phyloP scores from a whole-genome alignment of 805 yeast genomes.

The Yarrowia sp. region DNA sequence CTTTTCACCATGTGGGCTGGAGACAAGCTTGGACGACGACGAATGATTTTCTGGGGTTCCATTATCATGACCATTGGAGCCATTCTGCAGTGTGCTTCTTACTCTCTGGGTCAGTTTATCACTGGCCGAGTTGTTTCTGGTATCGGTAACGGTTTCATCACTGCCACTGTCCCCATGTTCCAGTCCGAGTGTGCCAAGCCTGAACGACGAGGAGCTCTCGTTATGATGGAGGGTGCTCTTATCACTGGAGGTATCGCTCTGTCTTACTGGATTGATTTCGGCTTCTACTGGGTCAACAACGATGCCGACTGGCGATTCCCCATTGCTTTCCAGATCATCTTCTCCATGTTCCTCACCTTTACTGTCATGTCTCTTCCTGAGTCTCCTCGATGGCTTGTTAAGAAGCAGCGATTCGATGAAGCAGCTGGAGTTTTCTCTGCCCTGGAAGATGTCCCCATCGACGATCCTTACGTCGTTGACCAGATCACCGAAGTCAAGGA shows the following conservation, averaged over 20 bases:
- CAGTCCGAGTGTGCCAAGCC: conserved; percentile 73
- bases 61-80: conserved; percentile 52
- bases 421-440: conserved; percentile 42
- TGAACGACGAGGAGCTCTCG: conserved; percentile 64
- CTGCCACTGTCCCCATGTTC: conserved; percentile 81
- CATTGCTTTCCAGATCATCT: conserved; percentile 63
- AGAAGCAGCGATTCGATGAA: conserved; percentile 54
- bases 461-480: conserved; percentile 17
- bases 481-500: conserved; percentile 19
- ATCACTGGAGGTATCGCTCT: conserved; percentile 74
- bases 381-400: conserved; percentile 79
- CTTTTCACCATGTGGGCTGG: conserved; percentile 50
- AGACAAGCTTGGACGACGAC: conserved; percentile 49
- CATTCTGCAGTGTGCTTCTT: conserved; percentile 44
- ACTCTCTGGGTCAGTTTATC: conserved; percentile 31
- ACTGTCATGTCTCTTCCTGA: conserved; percentile 72
- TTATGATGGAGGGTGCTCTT: conserved; percentile 67
- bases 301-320: conserved; percentile 75
- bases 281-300: conserved; percentile 54
- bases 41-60: conserved; percentile 49
- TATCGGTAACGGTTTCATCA: conserved; percentile 70
- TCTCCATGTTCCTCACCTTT: conserved; percentile 57
- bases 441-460: conserved; percentile 16
- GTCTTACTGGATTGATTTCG: conserved; percentile 49
- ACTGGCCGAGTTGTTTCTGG: conserved; percentile 72